Evolutionary conservation across 2,329 filamentous ascomycete species (phyloP).

Genomic region (Alternaria ventricosa): DNA sequence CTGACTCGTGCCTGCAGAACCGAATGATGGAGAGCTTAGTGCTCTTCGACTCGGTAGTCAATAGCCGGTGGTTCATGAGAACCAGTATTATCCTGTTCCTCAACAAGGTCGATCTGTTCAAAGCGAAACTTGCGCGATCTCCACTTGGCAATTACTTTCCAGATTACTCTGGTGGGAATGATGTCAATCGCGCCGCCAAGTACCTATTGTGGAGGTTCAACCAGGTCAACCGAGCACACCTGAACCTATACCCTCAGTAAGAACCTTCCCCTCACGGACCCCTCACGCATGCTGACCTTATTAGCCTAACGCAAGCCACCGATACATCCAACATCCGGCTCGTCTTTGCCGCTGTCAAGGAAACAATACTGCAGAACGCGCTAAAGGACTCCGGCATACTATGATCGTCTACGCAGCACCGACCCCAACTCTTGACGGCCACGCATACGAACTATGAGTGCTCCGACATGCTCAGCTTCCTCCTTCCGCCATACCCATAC

Average conservation of each 20-base stretch:
- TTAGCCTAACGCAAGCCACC: conserved; percentile 94
- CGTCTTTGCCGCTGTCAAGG: conserved; percentile 97
- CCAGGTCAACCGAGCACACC: conserved; percentile 93
- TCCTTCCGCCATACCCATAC: conserved; percentile 15
- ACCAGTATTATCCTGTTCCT: conserved; percentile 98
- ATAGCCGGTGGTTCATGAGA: conserved; percentile 98
- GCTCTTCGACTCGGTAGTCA: conserved; percentile 97
- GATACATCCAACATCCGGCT: conserved; percentile 98
- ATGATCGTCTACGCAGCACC: conserved; percentile 33
- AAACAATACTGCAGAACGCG: conserved; percentile 97
- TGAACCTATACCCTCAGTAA: conserved; percentile 94
- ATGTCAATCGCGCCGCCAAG: conserved; percentile 97
- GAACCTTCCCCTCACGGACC: neutral
- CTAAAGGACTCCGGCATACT: conserved; percentile 98
- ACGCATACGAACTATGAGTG: conserved; percentile 36
- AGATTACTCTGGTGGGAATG: conserved; percentile 95
- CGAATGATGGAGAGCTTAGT: conserved; percentile 99
- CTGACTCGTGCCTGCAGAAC: conserved; percentile 66
- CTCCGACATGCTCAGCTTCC: conserved; percentile 9
- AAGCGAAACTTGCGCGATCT: conserved; percentile 87
- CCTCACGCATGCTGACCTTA: conserved; percentile 17
- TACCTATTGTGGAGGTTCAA: conserved; percentile 99
- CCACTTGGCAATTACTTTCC: conserved; percentile 95
- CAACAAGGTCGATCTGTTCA: conserved; percentile 99
- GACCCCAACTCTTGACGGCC: conserved; percentile 33